These are phyloP conservation scores for Scleroderma bovista DNA, from an alignment of 768 basidiomycete species.

Conservation along the genomic window DNA sequence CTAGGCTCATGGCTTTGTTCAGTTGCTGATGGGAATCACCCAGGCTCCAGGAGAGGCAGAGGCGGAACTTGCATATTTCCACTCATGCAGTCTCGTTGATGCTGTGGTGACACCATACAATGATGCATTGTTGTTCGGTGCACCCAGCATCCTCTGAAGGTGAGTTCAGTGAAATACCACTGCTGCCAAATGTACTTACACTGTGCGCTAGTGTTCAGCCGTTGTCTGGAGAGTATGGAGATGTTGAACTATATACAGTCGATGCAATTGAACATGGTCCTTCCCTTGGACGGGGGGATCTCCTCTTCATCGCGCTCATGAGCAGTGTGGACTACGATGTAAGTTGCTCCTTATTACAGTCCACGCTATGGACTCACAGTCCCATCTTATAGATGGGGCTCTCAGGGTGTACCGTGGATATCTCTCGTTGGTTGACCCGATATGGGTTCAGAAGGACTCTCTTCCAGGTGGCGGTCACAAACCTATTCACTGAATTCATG, in stretches of 20 bases:
- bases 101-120: neutral
- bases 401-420: neutral
- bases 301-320: neutral
- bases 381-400: neutral
- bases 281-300: neutral
- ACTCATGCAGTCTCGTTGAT: neutral
- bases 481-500: neutral
- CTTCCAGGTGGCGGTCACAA: neutral
- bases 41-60: slow-evolving; percentile 6
- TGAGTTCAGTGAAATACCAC: neutral
- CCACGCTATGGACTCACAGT: no score
- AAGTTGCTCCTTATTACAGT: neutral
- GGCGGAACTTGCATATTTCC: slow-evolving; percentile 2
- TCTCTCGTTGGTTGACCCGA: neutral
- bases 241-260: neutral
- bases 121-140: slow-evolving; percentile 3
- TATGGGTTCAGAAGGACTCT: neutral
- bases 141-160: neutral
- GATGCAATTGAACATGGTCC: neutral
- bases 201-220: neutral
- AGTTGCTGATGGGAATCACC: neutral
- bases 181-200: neutral
- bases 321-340: neutral
- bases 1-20: neutral
- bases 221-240: neutral